Conservation (phyloP, 768 basidiomycete genomes). For the Rhodocollybia butyracea region DNA sequence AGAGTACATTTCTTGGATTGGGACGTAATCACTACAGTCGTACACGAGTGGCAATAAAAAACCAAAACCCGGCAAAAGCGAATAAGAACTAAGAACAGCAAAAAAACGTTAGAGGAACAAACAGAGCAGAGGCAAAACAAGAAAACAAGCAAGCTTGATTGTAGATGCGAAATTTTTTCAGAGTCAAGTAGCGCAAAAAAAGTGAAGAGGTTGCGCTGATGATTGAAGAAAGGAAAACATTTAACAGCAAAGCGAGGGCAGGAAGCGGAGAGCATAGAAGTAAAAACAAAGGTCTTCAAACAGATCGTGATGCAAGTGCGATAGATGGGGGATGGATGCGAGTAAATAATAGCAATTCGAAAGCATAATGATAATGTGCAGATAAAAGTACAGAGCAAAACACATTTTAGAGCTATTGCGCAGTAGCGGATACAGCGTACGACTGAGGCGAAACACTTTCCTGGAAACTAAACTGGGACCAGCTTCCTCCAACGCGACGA, state of each 20-base stretch:
- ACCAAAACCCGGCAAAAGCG: conserved; percentile 7
- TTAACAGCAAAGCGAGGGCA: not conserved
- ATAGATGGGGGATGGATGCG: not conserved
- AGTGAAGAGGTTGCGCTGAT: not conserved
- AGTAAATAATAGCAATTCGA: not conserved
- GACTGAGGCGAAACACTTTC: conserved; percentile 21
- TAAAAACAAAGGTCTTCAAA: not conserved
- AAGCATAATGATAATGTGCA: conserved; percentile 7
- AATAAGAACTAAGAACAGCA: conserved; percentile 11
- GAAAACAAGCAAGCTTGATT: not conserved
- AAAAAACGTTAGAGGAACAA: conserved; percentile 12
- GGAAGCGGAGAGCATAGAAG: not conserved
- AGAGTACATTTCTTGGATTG: too few species aligned
- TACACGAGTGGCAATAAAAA: too few species aligned
- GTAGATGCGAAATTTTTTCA: not conserved
- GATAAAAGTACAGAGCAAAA: not conserved
- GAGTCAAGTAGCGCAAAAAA: not conserved
- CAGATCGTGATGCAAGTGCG: not conserved
- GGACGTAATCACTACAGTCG: too few species aligned
- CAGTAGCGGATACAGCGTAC: conserved; percentile 23
- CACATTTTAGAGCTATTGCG: not conserved
- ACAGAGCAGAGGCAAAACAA: conserved; percentile 4
- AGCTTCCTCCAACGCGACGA: conserved; percentile 54
- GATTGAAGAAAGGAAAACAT: conserved; percentile 17
- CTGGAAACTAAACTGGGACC: conserved; percentile 29